Conservation (phyloP, 306 rosid genomes). For the Abrus pulchellus region DNA sequence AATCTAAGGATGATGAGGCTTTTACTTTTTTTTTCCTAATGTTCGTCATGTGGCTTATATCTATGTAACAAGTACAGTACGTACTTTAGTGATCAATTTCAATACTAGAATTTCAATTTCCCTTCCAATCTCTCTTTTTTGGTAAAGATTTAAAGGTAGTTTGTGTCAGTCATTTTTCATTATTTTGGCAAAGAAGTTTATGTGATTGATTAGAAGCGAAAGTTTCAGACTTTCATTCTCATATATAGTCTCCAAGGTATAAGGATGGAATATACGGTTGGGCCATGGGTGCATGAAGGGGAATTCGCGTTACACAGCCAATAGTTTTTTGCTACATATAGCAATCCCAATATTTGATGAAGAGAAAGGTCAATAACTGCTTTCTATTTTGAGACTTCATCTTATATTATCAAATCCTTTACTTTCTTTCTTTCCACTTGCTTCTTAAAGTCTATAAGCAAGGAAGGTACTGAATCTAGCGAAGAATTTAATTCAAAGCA, state of each 20-base stretch:
- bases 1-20: conserved; percentile 82
- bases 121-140: conserved; percentile 13
- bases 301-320: neutral
- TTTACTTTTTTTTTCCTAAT: conserved; percentile 48
- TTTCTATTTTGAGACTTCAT: conserved; percentile 47
- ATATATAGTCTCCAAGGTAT: conserved; percentile 13
- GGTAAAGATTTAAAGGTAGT: conserved; percentile 10
- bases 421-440: conserved; percentile 30
- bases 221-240: conserved; percentile 40
- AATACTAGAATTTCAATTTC: conserved; percentile 42
- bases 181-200: conserved; percentile 31
- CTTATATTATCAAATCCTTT: conserved; percentile 36
- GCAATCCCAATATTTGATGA: conserved; percentile 34
- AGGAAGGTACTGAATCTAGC: conserved; percentile 22
- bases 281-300: neutral
- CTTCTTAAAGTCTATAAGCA: neutral
- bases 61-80: conserved; percentile 52
- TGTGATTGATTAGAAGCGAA: conserved; percentile 18
- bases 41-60: conserved; percentile 40
- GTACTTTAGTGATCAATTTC: conserved; percentile 44
- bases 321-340: conserved; percentile 13
- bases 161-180: conserved; percentile 17
- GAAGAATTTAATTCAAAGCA: conserved; percentile 29
- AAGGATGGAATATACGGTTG: conserved; percentile 7
- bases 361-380: conserved; percentile 42